Conservation (phyloP, 2,329 filamentous ascomycete genomes). For the Pezicula radicicola region DNA sequence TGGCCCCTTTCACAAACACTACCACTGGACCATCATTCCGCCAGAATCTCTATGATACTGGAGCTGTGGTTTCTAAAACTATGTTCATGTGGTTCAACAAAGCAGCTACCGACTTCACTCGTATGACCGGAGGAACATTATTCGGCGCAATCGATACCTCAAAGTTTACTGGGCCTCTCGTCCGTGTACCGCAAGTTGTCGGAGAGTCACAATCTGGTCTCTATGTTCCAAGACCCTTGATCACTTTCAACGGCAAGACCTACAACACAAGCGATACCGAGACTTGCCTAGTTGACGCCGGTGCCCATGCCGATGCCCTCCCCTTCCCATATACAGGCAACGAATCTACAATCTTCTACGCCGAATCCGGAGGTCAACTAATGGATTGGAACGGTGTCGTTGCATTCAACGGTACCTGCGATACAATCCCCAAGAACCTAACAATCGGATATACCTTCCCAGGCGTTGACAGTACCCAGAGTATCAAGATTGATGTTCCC, state of each 20-base stretch:
- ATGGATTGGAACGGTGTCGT: constrained; percentile 11
- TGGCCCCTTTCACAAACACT: constrained; percentile 23
- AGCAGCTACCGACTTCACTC: constrained; percentile 15
- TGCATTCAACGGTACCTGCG: constrained; percentile 26
- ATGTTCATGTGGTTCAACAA: constrained; percentile 33
- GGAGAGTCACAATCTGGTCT: constrained; percentile 11
- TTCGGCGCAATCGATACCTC: constrained; percentile 31
- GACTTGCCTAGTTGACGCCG: constrained; percentile 31
- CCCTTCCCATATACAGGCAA: constrained; percentile 11
- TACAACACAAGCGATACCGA: constrained; percentile 10
- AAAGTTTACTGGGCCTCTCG: constrained; percentile 30
- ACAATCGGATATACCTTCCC: constrained; percentile 25
- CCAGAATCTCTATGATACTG: constrained; percentile 27
- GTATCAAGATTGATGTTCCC: constrained; percentile 26
- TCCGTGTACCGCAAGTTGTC: constrained; percentile 21
- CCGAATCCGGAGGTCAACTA: constrained; percentile 12
- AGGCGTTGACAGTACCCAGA: constrained; percentile 17
- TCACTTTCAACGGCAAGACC: constrained; percentile 18
- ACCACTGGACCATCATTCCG: constrained; percentile 26
- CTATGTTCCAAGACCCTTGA: constrained; percentile 19
- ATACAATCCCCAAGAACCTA: constrained; percentile 24
- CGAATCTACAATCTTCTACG: constrained; percentile 14
- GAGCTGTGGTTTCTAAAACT: constrained; percentile 25
- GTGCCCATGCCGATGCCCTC: constrained; percentile 23
- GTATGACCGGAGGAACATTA: constrained; percentile 27